Percentiles rank a stretch among this genome's conserved stretches.
phyloP scores from a whole-genome alignment of 371 early-diverging fungal genomes.

The Vairimorpha apis region DNA sequence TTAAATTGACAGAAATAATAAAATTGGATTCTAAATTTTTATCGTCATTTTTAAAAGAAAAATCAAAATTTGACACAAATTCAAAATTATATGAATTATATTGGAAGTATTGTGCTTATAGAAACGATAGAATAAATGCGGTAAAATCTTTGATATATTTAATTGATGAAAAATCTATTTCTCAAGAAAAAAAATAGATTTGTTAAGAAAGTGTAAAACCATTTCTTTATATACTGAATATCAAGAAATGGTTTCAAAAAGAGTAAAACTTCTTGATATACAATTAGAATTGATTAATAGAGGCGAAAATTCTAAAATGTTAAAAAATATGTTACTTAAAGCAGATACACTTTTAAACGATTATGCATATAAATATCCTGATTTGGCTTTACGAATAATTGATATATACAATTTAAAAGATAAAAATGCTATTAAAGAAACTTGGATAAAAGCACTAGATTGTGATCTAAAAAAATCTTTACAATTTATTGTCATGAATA shows the following conservation, averaged over 20 bases:
- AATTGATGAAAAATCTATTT: constrained; percentile 27
- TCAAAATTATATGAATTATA: constrained; percentile 36
- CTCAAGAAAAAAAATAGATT: constrained; percentile 44
- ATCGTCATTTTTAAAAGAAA: constrained; percentile 43
- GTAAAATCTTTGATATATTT: constrained; percentile 37
- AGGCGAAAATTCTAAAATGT: constrained; percentile 10
- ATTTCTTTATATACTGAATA: constrained; percentile 17
- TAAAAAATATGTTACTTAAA: constrained; percentile 30
- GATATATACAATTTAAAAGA: constrained; percentile 36
- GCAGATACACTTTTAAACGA: constrained; percentile 57
- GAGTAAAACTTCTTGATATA: constrained; percentile 36
- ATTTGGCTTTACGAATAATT: constrained; percentile 43
- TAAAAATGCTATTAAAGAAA: constrained; percentile 34
- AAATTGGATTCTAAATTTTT: constrained; percentile 40
- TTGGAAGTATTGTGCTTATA: constrained; percentile 53
- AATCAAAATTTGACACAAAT: constrained; percentile 15
- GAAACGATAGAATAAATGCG: constrained; percentile 43
- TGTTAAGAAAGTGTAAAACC: constrained; percentile 33
- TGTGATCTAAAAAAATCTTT: constrained; percentile 13
- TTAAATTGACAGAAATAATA: constrained; percentile 11
- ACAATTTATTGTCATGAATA: constrained; percentile 11
- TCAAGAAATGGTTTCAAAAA: constrained; percentile 19
- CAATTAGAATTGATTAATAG: constrained; percentile 43
- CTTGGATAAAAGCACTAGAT: constrained; percentile 16
- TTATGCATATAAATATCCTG: constrained; percentile 47